Percentiles rank a stretch among this genome's conserved stretches.
Evolutionary conservation across 2,329 filamentous ascomycete genomes (phyloP).

Genomic region (Endocalyx cinctus): DNA sequence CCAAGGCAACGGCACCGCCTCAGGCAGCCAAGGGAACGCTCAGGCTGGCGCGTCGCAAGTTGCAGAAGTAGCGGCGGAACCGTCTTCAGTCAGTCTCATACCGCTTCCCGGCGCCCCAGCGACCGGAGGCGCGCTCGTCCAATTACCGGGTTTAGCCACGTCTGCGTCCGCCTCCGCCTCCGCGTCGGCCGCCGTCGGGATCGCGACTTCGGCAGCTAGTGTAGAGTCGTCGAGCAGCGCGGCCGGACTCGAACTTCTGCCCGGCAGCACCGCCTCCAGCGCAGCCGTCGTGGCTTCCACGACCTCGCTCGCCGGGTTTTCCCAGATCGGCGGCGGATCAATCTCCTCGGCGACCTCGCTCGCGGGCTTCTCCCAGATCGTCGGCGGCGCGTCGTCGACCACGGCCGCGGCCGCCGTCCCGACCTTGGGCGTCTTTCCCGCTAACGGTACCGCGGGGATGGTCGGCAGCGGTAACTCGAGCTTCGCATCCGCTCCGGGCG

Average conservation of each 20-base stretch:
- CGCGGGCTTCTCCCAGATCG: no score
- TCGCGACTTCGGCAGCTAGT: constrained; percentile 5
- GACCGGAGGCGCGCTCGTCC: constrained; percentile 15
- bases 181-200: background rate
- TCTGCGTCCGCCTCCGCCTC: background rate
- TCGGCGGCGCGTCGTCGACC: no score
- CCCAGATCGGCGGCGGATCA: no score
- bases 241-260: constrained; percentile 4
- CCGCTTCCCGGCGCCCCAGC: constrained; percentile 15
- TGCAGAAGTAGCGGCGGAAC: background rate
- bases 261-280: constrained; percentile 5
- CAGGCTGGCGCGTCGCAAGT: no score
- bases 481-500: constrained; percentile 2
- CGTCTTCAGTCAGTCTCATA: constrained; percentile 7
- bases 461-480: constrained; percentile 5
- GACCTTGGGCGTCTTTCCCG: background rate
- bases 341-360: no score
- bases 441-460: constrained; percentile 1
- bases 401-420: no score
- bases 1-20: background rate
- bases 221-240: constrained; percentile 5
- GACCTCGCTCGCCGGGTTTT: no score
- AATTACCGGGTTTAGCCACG: constrained; percentile 10
- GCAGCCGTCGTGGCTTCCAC: constrained; percentile 3
- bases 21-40: background rate